Evolutionary conservation across 78 protist species (phyloP), one percentile per base, ranked within the genome.

Genomic region (Neovahlkampfia damariscottae): DNA sequence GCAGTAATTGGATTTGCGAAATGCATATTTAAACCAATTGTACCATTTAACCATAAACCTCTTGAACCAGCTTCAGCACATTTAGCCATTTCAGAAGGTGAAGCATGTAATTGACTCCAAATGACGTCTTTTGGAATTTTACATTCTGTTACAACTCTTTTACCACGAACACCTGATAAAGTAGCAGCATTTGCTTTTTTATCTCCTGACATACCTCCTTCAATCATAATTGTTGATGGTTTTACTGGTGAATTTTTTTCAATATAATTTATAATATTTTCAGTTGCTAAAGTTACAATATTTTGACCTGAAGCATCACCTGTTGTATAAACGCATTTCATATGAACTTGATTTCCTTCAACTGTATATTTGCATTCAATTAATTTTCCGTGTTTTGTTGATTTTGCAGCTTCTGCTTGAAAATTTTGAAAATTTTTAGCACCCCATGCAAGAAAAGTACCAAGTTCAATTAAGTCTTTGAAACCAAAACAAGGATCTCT

Each of bases 1-100:
- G 99, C 98, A 1, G 98, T 74, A 34, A 96, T 96, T 9, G 93
- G 67, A 74, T 96, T 96, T 74, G 97, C 77, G 0, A 96, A 94
- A 34, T 96, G 99, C 1, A 97, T 96, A 70, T 94, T 96, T 83
- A 78, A 85, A 3, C 98, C 98, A 9, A 50, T 50, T n/a, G 62
- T 19, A n/a, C 62, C 62, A n/a, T 19, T n/a, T 50, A 50, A 19
- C 62, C 19, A n/a, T 19, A 50, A 50, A 50, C 62, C 62, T 50
- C 62, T 50, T 19, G 62, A n/a, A n/a, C 62, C 62, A n/a, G 19
- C 62, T n/a, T 19, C 62, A 50, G 62, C 19, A 19, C 34, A 19
- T 50, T 19, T 50, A 19, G 34, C 19, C 19, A 50, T 19, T 50
- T 19, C 62, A 19, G 19, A 19, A 19, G 62, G 62, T 19, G 34